These are phyloP conservation scores for Simmondsia chinensis DNA, from an alignment of 148 eudicot genomes.

Conservation along the genomic window DNA sequence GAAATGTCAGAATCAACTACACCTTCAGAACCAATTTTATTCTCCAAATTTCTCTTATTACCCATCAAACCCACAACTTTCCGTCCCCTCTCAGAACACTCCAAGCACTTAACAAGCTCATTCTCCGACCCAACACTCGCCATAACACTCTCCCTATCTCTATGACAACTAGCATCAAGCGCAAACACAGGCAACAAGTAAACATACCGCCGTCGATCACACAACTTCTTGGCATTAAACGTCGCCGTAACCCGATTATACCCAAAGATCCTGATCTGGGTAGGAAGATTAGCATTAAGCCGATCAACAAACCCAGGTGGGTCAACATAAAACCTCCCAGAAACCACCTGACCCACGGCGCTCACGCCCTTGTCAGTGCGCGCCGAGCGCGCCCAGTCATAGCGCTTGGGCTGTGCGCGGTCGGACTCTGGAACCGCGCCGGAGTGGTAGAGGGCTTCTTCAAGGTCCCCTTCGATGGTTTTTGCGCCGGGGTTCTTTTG, in stretches of 20 bases:
- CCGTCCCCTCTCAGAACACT: conserved; percentile 81
- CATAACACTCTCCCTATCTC: conserved; percentile 84
- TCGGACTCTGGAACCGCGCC: conserved; percentile 70
- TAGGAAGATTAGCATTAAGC: conserved; percentile 31
- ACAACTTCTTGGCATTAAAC: conserved; percentile 73
- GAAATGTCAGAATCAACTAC: conserved; percentile 12
- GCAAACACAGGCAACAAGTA: conserved; percentile 87
- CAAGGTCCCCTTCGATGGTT: conserved; percentile 90
- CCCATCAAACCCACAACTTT: conserved; percentile 77
- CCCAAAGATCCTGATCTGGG: conserved; percentile 66
- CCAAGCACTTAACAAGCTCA: conserved; percentile 67
- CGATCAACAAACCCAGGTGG: conserved; percentile 67
- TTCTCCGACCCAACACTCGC: conserved; percentile 68
- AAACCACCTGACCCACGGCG: conserved; percentile 85
- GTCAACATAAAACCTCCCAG: conserved; percentile 73
- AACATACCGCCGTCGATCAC: conserved; percentile 77
- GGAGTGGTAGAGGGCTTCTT: conserved; percentile 67
- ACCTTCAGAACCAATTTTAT: neutral
- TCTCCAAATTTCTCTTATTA: conserved; percentile 17
- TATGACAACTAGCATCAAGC: conserved; percentile 61
- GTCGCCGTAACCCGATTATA: conserved; percentile 48
- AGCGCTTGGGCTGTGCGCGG: conserved; percentile 45
- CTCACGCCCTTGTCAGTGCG: conserved; percentile 91
- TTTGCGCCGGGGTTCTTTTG: conserved; percentile 95
- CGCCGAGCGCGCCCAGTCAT: conserved; percentile 85